Base-by-base conservation (phyloP, 306 rosid genomes). In the Albizia julibrissin region DNA sequence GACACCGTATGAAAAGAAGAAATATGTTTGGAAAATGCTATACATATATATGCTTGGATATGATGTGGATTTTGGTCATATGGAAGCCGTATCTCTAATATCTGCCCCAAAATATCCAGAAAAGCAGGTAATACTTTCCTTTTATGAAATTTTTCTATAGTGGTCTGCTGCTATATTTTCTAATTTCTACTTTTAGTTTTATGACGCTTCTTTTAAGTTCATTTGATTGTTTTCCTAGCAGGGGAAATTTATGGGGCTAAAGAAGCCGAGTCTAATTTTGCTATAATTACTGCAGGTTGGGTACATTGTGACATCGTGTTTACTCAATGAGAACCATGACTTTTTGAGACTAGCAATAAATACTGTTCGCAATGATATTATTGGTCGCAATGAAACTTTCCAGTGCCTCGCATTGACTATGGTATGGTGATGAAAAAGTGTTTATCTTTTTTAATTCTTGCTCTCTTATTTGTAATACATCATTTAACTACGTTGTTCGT, bases 61-160 rank as follows among this genome's bases (percentile, higher is more conserved):
- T 87, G 99, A 96, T 86, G 99, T 96, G 89, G 99, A 96, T 90
- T 96, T 96, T 91, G 99, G 99, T 81, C 99, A 96, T 85, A 94
- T 94, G 99, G 99, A 96, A 84, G 97, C 99, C 16, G 99, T 96
- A 70, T 96, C 99, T 80, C 91, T 96, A 82, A 96, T 96, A 89
- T 96, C 99, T 84, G 99, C 99, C 43, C 99, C 99, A 39, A 96
- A 96, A 89, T 96, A 96, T 87, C 99, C 99, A 67, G 99, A 96
- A 85, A 96, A 96, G 85, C 99, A 96, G 98, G 99, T 91, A 80
- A 66, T 52, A 5, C 39, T 69, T 56, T 54, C 68, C 65, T 49
- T 39, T 61, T 40, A 64, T 61, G 52, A 59, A 72, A 72, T 69
- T 42, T 11, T 58, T 72, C 33, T 44, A 29, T 69, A 54, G 67